Base-by-base conservation (phyloP, 2,329 filamentous ascomycete species). In the Aspergillus aculeatinus region DNA sequence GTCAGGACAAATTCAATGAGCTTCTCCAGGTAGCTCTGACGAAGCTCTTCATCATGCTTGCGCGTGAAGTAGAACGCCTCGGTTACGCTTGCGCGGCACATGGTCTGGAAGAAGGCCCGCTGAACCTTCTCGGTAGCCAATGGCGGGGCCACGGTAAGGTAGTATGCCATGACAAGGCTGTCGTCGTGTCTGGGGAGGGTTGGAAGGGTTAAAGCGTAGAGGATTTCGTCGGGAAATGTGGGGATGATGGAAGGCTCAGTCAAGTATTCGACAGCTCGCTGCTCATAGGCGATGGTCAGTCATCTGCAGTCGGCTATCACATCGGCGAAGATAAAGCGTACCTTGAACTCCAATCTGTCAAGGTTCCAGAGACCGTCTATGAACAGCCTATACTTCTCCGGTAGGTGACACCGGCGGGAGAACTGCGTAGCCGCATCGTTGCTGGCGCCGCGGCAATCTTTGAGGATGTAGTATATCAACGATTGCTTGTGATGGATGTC, bases 311-410 rank as follows among this genome's bases (percentile, higher is more conserved):
- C 14, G 19, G 12, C 29, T 16, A 33, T 44, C 25, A 39, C 25
- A 25, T 25, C 19, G 29, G 14, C 35, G 25, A 3, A 21, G 33
- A 19, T 25, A 19, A 25, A 42, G 61, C 76, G 6, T 70, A 89
- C 87, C 65, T 82, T 79, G 69, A 91, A 92, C 59, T 91, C 82
- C 49, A 87, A 79, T 48, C 85, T 84, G 71, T 96, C 92, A 73
- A 96, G 80, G 68, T 89, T 82, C 90, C 91, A 96, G 10, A 96
- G 78, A 0, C 92, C 92, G 67, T 89, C 87, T 77, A 95, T 91
- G 68, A 93, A 90, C 50, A 90, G 86, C 74, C 88, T 86, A 74
- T 94, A 96, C 66, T 88, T 91, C 58, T 83, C 81, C 1, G 92
- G 90, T 55, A 96, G 81, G 63, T 88, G 87, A 5, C 86, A 87